Evolutionary conservation across 257 asterid species (phyloP), one percentile per base, ranked within the genome.

Genomic region (Gentiana straminea): DNA sequence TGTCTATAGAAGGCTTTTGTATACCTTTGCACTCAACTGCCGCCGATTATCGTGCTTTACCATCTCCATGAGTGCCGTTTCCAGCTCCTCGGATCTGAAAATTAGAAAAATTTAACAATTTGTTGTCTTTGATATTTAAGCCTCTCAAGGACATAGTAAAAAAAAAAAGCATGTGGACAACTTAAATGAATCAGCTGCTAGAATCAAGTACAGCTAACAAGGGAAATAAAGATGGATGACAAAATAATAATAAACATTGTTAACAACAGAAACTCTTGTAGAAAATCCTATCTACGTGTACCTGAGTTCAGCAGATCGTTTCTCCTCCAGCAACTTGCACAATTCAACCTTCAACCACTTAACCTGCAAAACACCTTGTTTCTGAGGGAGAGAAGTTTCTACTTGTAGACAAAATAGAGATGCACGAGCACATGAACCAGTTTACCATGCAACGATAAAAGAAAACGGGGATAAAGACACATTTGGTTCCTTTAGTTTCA

Each of bases 11-110:
- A 55, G 53, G 59, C 39, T 63, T 62, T 9, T 55, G 68, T 51
- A 34, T 78, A 91, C 98, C 86, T 72, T 82, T 55, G 98, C 96
- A 70, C 96, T 82, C 78, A 91, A 73, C 65, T 91, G 83, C 55
- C 94, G 84, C 49, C 98, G 78, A 63, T 91, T 92, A 73, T 92
- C 97, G 77, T 85, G 97, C 70, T 84, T 87, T 65, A 92, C 97
- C 97, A 88, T 85, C 81, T 92, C 98, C 90, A 92, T 84, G 43
- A 92, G 57, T 62, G 98, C 94, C 59, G 95, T 87, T 74, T 92
- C 97, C 53, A 88, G 82, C 74, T 92, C 98, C 79, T 92, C 95
- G 3, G 95, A 95, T 81, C 97, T 92, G 84, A 51, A 59, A 63
- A 64, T 59, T 61, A 64, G n/a, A 57, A 37, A 52, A 10, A 44